Evolutionary conservation across 169 alveolate species (phyloP), one percentile per base, ranked within the genome.

Genomic region (Eimeria maxima): DNA sequence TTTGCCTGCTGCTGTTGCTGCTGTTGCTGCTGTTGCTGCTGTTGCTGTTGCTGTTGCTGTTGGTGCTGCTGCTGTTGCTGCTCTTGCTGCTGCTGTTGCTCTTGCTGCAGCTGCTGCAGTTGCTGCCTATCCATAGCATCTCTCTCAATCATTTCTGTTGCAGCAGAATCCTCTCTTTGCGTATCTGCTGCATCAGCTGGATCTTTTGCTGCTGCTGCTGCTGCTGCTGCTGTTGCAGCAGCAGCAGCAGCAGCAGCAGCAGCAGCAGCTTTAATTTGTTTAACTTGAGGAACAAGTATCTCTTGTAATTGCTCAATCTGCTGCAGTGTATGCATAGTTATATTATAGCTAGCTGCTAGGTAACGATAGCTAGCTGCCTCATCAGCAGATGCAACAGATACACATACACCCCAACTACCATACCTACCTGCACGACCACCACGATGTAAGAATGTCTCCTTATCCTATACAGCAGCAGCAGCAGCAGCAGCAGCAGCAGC

Each of bases 361-460:
- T 94, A 94, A 14, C 50, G 14, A 53, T 45, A 81, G 84, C 67
- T 80, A 45, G 94, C 73, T 22, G 67, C 29, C 47, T 94, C 96
- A 53, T 87, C 88, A 24, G 88, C 60, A 7, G 96, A 29, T 5
- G 93, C 80, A 50, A 97, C 87, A 55, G 97, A 96, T 33, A 97
- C 74, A 33, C 97, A 95, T 63, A 96, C 63, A n/a, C 98, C 98
- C 65, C 95, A 92, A 73, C 96, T 97, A 22, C 98, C 98, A 42
- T 89, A 96, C 78, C 98, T 96, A 0, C 97, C 98, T 27, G 98
- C 96, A 88, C 98, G 97, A 53, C 98, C 98, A 27, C 97, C 97
- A 42, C 98, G 96, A 93, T 97, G 98, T 24, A 97, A 88, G 94
- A 97, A 97, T 60, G 98, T 97, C 69, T 97, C 97, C 84, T 91